Base-by-base conservation (phyloP, 345 rosid species). In the Lepidium sativum region DNA sequence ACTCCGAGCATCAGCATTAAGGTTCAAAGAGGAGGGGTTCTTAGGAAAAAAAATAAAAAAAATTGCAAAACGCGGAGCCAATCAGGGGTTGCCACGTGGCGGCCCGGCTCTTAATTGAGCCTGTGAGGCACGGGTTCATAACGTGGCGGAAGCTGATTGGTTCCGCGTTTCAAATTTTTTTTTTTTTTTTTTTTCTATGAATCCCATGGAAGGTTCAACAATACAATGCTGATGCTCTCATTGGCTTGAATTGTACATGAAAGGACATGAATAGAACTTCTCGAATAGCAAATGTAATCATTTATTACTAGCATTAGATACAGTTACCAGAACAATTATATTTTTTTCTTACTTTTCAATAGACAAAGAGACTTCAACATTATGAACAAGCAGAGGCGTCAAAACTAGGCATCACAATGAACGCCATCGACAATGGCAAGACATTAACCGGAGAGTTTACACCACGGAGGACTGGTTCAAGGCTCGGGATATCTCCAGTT, bases 341-440 rank as follows among this genome's bases (percentile, higher is more conserved):
- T 9, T 12, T 31, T 45, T 45, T 41, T 17, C 23, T 43, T 18
- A 4, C 0, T 15, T 15, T 18, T 39, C n/a, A 32, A 8, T 21
- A 21, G 21, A 15, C 34, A 54, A 14, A 44, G 54, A 33, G 23
- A 14, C 38, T 41, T 17, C 32, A 21, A 16, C 43, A 20, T 66
- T 43, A 73, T 35, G 72, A 60, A 78, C 99, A 94, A 54, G 84
- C 81, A 33, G 84, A 82, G 35, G 95, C 87, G 65, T 84, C 91
- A 59, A 87, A 86, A 74, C 77, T 82, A 11, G 96, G 96, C 52
- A 87, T 60, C 17, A 83, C 97, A 68, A 94, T 58, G 76, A 94
- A 90, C 5, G 95, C 75, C 50, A 94, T 82, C 54, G 97, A 87
- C 73, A 79, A 49, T 11, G 88, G 80, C 52, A 79, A 59, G 17